A percentile compares a stretch with the other conserved stretches of the same genome.
These are phyloP conservation scores for Penicillium sp. DNA, from an alignment of 2,329 filamentous ascomycete genomes.

Conservation along the genomic window DNA sequence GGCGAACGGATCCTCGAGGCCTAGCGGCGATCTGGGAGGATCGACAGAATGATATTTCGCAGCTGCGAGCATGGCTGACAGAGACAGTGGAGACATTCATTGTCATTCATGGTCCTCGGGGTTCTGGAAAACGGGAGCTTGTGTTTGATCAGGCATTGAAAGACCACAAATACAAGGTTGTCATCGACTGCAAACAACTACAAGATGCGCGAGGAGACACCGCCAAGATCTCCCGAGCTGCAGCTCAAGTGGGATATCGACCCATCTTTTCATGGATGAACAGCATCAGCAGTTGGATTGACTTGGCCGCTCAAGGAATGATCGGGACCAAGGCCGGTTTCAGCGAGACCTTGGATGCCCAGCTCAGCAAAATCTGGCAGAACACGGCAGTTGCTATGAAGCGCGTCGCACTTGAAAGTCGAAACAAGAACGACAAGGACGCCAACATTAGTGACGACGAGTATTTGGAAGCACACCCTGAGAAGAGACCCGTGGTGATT, in stretches of 20 bases:
- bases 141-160: slow-evolving; percentile 78
- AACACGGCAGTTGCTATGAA: slow-evolving; percentile 76
- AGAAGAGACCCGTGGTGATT: slow-evolving; percentile 73
- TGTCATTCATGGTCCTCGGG: slow-evolving; percentile 84
- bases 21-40: slow-evolving; percentile 83
- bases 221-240: slow-evolving; percentile 74
- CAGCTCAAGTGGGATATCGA: slow-evolving; percentile 76
- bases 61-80: slow-evolving; percentile 77
- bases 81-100: slow-evolving; percentile 90
- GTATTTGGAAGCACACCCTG: slow-evolving; percentile 83
- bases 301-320: slow-evolving; percentile 86
- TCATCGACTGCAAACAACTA: slow-evolving; percentile 90
- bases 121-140: slow-evolving; percentile 84
- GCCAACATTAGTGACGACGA: slow-evolving; percentile 70
- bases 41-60: slow-evolving; percentile 71
- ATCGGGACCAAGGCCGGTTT: slow-evolving; percentile 93
- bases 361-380: slow-evolving; percentile 82
- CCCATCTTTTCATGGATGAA: slow-evolving; percentile 97
- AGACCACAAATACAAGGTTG: slow-evolving; percentile 67
- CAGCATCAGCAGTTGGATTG: slow-evolving; percentile 83
- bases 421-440: slow-evolving; percentile 69
- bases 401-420: slow-evolving; percentile 63
- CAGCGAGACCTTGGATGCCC: slow-evolving; percentile 83
- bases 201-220: slow-evolving; percentile 85
- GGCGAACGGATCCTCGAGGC: slow-evolving; percentile 58